A percentile compares a stretch with the other conserved stretches of the same genome.
Evolutionary conservation across 2,329 filamentous ascomycete genomes (phyloP).

Genomic region (Fusarium redolens): DNA sequence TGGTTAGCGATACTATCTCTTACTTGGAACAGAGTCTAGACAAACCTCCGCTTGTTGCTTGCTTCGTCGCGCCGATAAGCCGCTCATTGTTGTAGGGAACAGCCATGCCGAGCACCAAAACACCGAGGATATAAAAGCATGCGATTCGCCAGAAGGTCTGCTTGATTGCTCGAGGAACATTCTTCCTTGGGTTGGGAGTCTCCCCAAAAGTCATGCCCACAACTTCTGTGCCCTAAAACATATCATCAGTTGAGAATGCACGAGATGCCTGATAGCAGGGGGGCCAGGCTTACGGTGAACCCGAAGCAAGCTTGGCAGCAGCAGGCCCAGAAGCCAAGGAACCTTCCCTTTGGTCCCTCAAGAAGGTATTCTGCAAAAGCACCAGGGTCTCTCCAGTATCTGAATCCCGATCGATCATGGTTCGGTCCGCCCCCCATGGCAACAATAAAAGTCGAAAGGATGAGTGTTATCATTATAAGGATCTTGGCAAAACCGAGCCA

Average conservation of each 20-base stretch:
- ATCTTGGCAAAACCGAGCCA: conserved; percentile 60
- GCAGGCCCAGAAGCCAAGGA: conserved; percentile 56
- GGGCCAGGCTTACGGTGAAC: conserved; percentile 22
- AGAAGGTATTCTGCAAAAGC: conserved; percentile 54
- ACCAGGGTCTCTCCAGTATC: conserved; percentile 58
- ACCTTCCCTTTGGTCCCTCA: conserved; percentile 50
- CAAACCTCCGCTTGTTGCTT: conserved; percentile 20
- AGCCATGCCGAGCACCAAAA: conserved; percentile 40
- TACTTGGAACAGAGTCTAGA: too few species aligned
- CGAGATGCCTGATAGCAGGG: background rate
- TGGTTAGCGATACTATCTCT: too few species aligned
- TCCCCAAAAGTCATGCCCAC: conserved; percentile 37
- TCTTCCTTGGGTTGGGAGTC: conserved; percentile 40
- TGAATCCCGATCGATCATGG: conserved; percentile 54
- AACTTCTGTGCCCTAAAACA: conserved; percentile 13
- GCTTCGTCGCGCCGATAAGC: conserved; percentile 25
- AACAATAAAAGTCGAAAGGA: conserved; percentile 45
- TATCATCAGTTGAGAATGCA: background rate
- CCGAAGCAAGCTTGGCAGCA: conserved; percentile 54
- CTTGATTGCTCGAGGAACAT: conserved; percentile 37
- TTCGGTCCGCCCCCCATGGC: conserved; percentile 54
- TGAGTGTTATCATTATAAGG: conserved; percentile 55
- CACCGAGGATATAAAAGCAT: conserved; percentile 41
- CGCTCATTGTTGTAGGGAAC: conserved; percentile 40
- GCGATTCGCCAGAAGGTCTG: conserved; percentile 44